phyloP scores from a whole-genome alignment of 495 filamentous ascomycete genomes.

The Pyrenula aspistea region DNA sequence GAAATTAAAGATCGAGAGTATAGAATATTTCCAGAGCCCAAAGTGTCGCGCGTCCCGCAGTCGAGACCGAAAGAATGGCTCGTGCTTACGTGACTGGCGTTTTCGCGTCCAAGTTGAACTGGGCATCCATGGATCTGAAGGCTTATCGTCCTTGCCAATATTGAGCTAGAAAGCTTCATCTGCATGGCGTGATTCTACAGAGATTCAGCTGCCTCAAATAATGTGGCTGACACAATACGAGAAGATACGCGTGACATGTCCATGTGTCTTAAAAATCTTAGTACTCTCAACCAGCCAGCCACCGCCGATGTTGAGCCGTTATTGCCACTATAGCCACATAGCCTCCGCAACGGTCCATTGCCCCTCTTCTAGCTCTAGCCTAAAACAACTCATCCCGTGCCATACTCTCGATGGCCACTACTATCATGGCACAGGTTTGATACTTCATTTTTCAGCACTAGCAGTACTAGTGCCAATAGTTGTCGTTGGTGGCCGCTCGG shows the following conservation, averaged over 20 bases:
- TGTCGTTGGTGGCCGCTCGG: no score
- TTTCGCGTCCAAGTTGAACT: not conserved
- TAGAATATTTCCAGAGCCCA: not conserved
- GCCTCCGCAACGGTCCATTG: no score
- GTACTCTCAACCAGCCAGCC: no score
- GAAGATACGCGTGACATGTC: not conserved
- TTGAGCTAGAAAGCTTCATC: not conserved
- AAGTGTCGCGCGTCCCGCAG: not conserved
- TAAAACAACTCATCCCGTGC: no score
- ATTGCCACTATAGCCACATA: no score
- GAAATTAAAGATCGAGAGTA: not conserved
- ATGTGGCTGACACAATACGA: not conserved
- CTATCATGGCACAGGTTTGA: no score
- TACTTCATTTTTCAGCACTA: no score
- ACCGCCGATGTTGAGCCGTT: no score
- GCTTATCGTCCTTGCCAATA: not conserved
- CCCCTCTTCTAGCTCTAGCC: no score
- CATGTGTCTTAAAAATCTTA: not conserved
- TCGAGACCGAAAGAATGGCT: not conserved
- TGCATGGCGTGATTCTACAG: not conserved
- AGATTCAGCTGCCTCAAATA: not conserved
- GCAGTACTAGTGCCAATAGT: no score
- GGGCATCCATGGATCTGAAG: not conserved
- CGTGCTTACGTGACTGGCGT: not conserved
- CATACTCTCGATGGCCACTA: no score